Evolutionary conservation across 2,329 filamentous ascomycete genomes (phyloP).

Genomic region (Pseudocercospora pini-densiflorae): DNA sequence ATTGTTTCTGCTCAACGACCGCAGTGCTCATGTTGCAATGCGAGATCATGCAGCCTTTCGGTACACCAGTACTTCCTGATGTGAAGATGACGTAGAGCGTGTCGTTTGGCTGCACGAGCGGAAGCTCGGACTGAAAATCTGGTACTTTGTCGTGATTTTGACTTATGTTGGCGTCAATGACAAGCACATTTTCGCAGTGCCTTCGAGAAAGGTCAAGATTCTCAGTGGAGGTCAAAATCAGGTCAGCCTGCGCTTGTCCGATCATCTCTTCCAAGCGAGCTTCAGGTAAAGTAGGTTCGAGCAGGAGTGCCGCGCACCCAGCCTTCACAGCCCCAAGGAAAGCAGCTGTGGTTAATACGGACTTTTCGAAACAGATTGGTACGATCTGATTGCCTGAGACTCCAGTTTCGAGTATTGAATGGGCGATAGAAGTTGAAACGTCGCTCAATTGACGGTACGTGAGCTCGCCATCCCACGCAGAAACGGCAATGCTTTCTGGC

Average conservation of each 20-base stretch:
- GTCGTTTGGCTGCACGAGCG: conserved; percentile 1
- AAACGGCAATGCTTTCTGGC: conserved; percentile 11
- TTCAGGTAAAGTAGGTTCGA: conserved; percentile 23
- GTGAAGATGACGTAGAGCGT: conserved; percentile 29
- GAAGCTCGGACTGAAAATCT: background rate
- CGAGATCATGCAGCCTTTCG: conserved; percentile 26
- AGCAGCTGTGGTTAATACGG: conserved; percentile 33
- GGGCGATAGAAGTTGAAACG: conserved; percentile 2
- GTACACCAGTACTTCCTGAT: conserved; percentile 29
- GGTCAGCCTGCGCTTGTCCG: conserved; percentile 31
- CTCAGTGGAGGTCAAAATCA: conserved; percentile 12
- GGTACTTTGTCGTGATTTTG: background rate
- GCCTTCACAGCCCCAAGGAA: conserved; percentile 38
- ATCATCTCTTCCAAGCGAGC: conserved; percentile 35
- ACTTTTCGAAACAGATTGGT: conserved; percentile 38
- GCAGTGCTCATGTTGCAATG: conserved; percentile 19
- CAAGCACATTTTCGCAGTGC: background rate
- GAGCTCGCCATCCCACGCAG: conserved; percentile 17
- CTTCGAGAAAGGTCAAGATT: background rate
- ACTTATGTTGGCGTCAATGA: background rate
- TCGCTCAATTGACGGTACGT: conserved; percentile 15
- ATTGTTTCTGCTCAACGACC: background rate
- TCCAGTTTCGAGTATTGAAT: background rate
- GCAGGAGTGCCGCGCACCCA: conserved; percentile 33
- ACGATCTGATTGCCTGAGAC: conserved; percentile 20